phyloP scores from a whole-genome alignment of 2,329 filamentous ascomycete genomes.

The Epichloe aotearoae region DNA sequence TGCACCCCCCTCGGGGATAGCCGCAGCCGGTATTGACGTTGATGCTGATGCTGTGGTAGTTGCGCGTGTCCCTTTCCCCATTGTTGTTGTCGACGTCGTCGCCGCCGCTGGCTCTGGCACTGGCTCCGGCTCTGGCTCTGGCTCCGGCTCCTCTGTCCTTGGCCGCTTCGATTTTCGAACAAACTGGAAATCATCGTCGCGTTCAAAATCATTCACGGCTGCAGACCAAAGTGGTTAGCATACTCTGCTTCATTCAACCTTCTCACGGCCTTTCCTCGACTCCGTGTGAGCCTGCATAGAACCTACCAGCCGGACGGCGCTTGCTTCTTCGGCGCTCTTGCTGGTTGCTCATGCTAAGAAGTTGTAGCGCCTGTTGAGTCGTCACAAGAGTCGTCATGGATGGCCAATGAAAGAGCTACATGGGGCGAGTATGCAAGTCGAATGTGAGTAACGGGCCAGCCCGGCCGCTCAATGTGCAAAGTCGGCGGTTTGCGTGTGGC shows the following conservation, averaged over 20 bases:
- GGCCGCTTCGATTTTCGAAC: slow-evolving; percentile 52
- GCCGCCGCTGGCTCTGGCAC: slow-evolving; percentile 22
- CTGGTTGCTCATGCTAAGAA: slow-evolving; percentile 57
- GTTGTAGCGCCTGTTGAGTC: slow-evolving; percentile 50
- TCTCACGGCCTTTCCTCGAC: not conserved
- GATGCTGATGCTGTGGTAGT: not conserved
- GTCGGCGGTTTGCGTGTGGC: not conserved
- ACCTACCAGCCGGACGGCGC: slow-evolving; percentile 45
- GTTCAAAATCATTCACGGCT: slow-evolving; percentile 44
- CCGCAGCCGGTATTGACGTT: slow-evolving; percentile 1
- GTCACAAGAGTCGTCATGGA: slow-evolving; percentile 60
- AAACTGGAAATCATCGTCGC: slow-evolving; percentile 67
- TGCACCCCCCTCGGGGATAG: slow-evolving; percentile 8
- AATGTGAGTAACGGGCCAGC: not conserved
- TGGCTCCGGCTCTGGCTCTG: not conserved
- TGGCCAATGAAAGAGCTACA: slow-evolving; percentile 23
- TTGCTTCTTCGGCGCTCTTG: slow-evolving; percentile 49
- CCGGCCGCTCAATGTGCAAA: not conserved
- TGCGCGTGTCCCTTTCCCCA: not conserved
- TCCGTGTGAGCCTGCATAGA: not conserved
- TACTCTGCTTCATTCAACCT: not conserved
- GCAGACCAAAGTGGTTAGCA: not conserved
- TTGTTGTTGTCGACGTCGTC: not conserved
- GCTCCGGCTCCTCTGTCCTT: slow-evolving; percentile 41
- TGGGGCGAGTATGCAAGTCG: not conserved